Conservation (phyloP, 2,329 filamentous ascomycete genomes). For the Coniochaeta prunicola region DNA sequence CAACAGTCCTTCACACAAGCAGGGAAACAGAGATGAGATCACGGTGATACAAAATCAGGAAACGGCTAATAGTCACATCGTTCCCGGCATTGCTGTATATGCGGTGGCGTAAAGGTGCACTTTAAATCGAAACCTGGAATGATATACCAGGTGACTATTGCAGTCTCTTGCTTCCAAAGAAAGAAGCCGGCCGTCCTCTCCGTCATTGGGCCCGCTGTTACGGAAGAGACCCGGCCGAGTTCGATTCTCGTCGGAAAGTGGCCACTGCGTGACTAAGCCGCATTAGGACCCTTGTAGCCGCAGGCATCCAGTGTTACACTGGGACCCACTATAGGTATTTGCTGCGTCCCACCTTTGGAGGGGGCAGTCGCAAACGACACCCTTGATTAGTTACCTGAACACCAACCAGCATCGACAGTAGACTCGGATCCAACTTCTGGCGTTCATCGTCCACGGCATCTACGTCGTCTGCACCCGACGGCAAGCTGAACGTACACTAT, state of each 20-base stretch:
- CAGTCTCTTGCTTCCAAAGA: too few species aligned
- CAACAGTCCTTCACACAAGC: background rate
- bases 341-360: background rate
- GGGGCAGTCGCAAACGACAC: background rate
- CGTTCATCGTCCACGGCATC: background rate
- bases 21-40: background rate
- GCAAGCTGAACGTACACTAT: conserved; percentile 12
- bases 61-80: background rate
- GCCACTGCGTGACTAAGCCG: background rate
- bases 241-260: background rate
- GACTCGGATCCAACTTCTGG: background rate
- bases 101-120: too few species aligned
- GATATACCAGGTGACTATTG: too few species aligned
- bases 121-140: too few species aligned
- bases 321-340: background rate
- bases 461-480: background rate
- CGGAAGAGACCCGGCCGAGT: too few species aligned
- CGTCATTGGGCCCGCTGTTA: too few species aligned
- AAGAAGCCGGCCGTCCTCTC: too few species aligned
- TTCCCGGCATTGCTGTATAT: too few species aligned
- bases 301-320: background rate
- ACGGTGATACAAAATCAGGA: background rate
- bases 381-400: background rate
- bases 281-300: background rate
- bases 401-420: background rate